These are phyloP conservation scores for Apiospora aurea DNA, from an alignment of 2,329 filamentous ascomycete species.

Conservation along the genomic window DNA sequence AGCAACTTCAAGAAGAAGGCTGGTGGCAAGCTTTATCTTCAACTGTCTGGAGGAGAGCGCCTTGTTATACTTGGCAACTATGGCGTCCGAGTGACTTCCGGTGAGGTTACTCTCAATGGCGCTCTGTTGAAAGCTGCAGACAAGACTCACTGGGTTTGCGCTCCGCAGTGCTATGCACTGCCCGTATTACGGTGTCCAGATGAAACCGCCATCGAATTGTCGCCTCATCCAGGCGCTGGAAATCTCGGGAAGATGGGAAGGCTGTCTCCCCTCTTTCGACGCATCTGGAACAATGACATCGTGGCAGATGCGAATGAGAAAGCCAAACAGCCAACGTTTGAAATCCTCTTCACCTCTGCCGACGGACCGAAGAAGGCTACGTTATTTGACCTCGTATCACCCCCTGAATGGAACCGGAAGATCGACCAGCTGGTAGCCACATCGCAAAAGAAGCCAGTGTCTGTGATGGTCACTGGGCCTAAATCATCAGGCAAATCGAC, in stretches of 20 bases:
- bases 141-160: slow-evolving; percentile 63
- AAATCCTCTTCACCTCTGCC: slow-evolving; percentile 60
- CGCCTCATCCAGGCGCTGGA: slow-evolving; percentile 56
- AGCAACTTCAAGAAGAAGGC: slow-evolving; percentile 35
- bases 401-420: slow-evolving; percentile 67
- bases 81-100: slow-evolving; percentile 66
- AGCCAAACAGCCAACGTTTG: slow-evolving; percentile 48
- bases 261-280: slow-evolving; percentile 71
- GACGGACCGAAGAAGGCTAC: slow-evolving; percentile 57
- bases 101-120: slow-evolving; percentile 70
- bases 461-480: slow-evolving; percentile 70
- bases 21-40: slow-evolving; percentile 36
- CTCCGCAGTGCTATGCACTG: slow-evolving; percentile 73
- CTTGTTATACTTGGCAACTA: slow-evolving; percentile 73
- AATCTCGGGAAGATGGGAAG: slow-evolving; percentile 61
- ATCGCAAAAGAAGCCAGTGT: slow-evolving; percentile 45
- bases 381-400: slow-evolving; percentile 62
- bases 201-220: slow-evolving; percentile 56
- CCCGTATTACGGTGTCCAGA: slow-evolving; percentile 67
- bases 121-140: slow-evolving; percentile 61
- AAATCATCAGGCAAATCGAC: slow-evolving; percentile 81
- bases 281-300: slow-evolving; percentile 66
- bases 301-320: slow-evolving; percentile 36
- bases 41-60: slow-evolving; percentile 49
- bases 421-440: slow-evolving; percentile 54